phyloP scores from a whole-genome alignment of 352 stramenopile species.

The Lagenidium giganteum region DNA sequence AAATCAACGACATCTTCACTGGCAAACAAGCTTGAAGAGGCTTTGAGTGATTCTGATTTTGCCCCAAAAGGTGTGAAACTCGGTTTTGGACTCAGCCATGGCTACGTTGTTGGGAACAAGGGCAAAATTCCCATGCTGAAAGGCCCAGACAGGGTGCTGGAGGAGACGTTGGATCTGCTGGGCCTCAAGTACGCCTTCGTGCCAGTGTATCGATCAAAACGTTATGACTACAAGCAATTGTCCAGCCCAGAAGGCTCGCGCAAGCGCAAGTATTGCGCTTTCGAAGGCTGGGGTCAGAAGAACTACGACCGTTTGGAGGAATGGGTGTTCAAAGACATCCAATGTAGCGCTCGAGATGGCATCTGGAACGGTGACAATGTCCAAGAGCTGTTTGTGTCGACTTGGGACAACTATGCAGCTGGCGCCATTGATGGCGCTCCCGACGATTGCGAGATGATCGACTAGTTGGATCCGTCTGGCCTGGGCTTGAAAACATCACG shows the following conservation, averaged over 20 bases:
- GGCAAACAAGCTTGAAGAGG: neutral
- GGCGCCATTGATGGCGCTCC: neutral
- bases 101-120: neutral
- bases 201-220: slow-evolving; percentile 4
- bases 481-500: slow-evolving; percentile 1
- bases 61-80: slow-evolving; percentile 5
- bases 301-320: too few species aligned
- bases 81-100: slow-evolving; percentile 8
- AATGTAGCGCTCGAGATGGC: too few species aligned
- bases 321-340: too few species aligned
- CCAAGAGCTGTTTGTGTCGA: neutral
- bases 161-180: slow-evolving; percentile 5
- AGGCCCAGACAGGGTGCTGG: slow-evolving; percentile 3
- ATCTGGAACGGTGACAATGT: slow-evolving; percentile 2
- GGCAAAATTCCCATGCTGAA: slow-evolving; percentile 8
- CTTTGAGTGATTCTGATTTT: slow-evolving; percentile 3
- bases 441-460: neutral
- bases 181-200: slow-evolving; percentile 10
- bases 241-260: too few species aligned
- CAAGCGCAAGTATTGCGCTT: too few species aligned
- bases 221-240: too few species aligned
- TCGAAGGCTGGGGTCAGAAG: too few species aligned
- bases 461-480: neutral
- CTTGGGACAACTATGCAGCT: neutral
- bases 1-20: too few species aligned